phyloP scores from a whole-genome alignment of 2,329 filamentous ascomycete species.

The Neobulgaria alba region DNA sequence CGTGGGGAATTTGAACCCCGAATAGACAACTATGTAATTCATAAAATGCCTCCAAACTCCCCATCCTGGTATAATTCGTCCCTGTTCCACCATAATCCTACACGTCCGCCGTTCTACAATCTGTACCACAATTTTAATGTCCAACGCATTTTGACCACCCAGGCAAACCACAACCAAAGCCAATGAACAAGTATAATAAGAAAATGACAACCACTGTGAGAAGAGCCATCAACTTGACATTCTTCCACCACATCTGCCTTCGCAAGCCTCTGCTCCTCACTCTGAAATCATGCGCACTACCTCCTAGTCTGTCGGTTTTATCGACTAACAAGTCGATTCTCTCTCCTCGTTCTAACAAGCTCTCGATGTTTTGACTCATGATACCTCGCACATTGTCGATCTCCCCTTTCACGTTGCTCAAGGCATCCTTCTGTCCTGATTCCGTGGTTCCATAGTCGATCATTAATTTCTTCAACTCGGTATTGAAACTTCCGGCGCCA shows the following conservation, averaged over 20 bases:
- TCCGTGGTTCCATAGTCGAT: conserved; percentile 74
- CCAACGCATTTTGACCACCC: conserved; percentile 33
- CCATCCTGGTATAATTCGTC: conserved; percentile 5
- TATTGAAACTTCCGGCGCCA: conserved; percentile 82
- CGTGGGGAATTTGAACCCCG: not conserved
- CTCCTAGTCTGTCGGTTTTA: conserved; percentile 88
- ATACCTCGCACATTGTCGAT: conserved; percentile 89
- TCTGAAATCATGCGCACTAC: conserved; percentile 82
- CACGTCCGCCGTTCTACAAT: conserved; percentile 1
- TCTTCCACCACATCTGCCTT: conserved; percentile 99
- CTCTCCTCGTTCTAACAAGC: conserved; percentile 81
- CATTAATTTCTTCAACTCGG: conserved; percentile 67
- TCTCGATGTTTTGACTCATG: conserved; percentile 94
- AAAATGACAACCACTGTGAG: conserved; percentile 64
- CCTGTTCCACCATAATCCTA: not conserved
- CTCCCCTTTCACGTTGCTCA: conserved; percentile 74
- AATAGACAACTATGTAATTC: too few relatives aligned
- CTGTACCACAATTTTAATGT: too few relatives aligned
- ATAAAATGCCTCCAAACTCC: conserved; percentile 2
- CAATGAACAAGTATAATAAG: conserved; percentile 61
- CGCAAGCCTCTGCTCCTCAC: conserved; percentile 79
- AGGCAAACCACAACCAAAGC: conserved; percentile 64
- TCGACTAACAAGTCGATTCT: conserved; percentile 89
- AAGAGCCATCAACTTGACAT: conserved; percentile 86
- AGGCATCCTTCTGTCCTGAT: conserved; percentile 68